Base-by-base conservation (phyloP, 768 basidiomycete species). In the Podaxis sp. region DNA sequence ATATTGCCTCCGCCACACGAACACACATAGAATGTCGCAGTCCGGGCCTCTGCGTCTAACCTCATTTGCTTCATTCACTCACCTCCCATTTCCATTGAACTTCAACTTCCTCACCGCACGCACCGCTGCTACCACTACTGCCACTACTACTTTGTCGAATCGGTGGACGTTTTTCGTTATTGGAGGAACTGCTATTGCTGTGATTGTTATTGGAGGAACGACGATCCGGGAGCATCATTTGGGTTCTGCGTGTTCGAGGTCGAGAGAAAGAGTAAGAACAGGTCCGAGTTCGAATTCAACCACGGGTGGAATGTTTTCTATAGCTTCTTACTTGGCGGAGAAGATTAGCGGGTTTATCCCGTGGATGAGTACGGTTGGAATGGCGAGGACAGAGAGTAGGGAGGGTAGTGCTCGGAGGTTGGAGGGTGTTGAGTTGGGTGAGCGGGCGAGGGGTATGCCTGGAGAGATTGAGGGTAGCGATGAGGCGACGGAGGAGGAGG, bases 151-250 rank as follows among this genome's bases (percentile, higher is more conserved):
- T 30, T 22, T n/a, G 28, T 22, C 46, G 26, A 57, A 57, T 46
- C 30, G 30, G 57, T 58, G 46, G 57, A 58, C 59, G 3, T 53
- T 53, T 26, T 30, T 61, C 19, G 52, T 53, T 44, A 42, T 61
- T 44, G 52, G 59, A 40, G 59, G 59, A 46, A 53, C 52, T 8
- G 59, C 52, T 17, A 44, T 61, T 52, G 59, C 51, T 53, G 52
- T 40, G 40, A 44, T 54, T 19, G 51, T 44, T 28, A 42, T 61
- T 36, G 59, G 59, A n/a, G 59, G 59, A 59, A 28, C 57, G 13
- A 36, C 28, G 28, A 28, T 39, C 17, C 22, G 49, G 49, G 49
- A 51, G 12, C 26, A 52, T 39, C 33, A 40, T 40, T 24, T 33
- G 33, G 33, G 33, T 33, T 28, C 59, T 26, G 9, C 26, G 39